phyloP scores from a whole-genome alignment of 345 rosid genomes.

The Turnera subulata region DNA sequence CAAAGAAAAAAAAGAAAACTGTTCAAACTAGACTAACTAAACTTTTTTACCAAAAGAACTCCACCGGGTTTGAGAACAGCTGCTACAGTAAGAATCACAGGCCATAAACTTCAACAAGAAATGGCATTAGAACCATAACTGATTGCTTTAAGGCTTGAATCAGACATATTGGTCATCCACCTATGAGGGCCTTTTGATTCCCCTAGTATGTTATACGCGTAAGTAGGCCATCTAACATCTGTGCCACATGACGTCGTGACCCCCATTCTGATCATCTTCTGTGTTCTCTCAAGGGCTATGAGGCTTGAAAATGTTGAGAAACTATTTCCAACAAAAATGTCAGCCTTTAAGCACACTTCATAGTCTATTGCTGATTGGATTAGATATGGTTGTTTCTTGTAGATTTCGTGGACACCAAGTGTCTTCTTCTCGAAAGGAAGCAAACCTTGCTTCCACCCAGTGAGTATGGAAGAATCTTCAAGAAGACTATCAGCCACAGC shows the following conservation, averaged over 20 bases:
- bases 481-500: conserved; percentile 88
- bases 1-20: background rate
- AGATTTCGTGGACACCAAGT: conserved; percentile 64
- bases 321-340: conserved; percentile 88
- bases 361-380: conserved; percentile 94
- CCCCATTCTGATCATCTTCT: conserved; percentile 63
- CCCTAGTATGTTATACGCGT: conserved; percentile 75
- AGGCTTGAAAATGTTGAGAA: conserved; percentile 96
- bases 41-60: background rate
- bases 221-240: conserved; percentile 70
- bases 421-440: conserved; percentile 81
- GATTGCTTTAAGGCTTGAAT: conserved; percentile 66
- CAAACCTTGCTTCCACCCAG: conserved; percentile 74
- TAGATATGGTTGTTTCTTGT: conserved; percentile 74
- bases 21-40: conserved; percentile 3
- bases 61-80: background rate
- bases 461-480: conserved; percentile 62
- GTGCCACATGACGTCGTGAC: conserved; percentile 43
- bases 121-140: conserved; percentile 76
- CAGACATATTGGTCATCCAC: conserved; percentile 91
- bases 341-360: conserved; percentile 85
- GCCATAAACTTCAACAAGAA: conserved; percentile 46
- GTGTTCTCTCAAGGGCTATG: conserved; percentile 82
- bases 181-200: conserved; percentile 56
- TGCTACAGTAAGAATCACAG: background rate